phyloP scores from a whole-genome alignment of 2,329 filamentous ascomycete species.

The Neofusicoccum sp. region DNA sequence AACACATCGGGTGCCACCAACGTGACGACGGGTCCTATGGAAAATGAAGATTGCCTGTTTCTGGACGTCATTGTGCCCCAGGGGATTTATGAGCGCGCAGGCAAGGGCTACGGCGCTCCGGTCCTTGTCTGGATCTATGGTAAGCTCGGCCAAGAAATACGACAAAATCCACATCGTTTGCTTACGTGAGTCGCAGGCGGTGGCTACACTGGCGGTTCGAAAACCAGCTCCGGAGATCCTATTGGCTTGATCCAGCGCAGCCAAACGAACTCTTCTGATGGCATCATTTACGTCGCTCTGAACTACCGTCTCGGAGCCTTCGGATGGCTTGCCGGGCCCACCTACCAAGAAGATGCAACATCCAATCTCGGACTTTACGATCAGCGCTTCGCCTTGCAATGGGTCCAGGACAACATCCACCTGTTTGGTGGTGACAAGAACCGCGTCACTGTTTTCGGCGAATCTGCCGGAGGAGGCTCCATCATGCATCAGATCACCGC shows the following conservation, averaged over 20 bases:
- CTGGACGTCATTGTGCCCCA: slow-evolving; percentile 41
- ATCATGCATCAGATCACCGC: slow-evolving; percentile 33
- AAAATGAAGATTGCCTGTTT: slow-evolving; percentile 40
- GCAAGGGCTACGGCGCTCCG: slow-evolving; percentile 31
- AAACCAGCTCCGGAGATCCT: slow-evolving; percentile 35
- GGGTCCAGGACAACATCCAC: slow-evolving; percentile 40
- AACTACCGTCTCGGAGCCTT: slow-evolving; percentile 49
- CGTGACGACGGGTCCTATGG: not conserved
- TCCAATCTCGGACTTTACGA: slow-evolving; percentile 38
- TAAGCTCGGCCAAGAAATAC: slow-evolving; percentile 38
- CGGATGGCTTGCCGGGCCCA: slow-evolving; percentile 35
- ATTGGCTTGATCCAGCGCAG: slow-evolving; percentile 38
- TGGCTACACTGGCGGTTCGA: slow-evolving; percentile 44
- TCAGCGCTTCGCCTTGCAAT: slow-evolving; percentile 40
- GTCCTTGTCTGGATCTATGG: slow-evolving; percentile 45
- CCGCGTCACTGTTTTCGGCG: slow-evolving; percentile 39
- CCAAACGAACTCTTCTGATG: slow-evolving; percentile 24
- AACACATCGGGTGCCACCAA: not conserved
- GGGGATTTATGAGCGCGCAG: slow-evolving; percentile 30
- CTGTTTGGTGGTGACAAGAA: slow-evolving; percentile 40
- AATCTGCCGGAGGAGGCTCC: slow-evolving; percentile 38
- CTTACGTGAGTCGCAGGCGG: slow-evolving; percentile 31
- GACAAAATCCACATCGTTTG: too few relatives aligned
- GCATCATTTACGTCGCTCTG: slow-evolving; percentile 47
- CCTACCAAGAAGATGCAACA: slow-evolving; percentile 34